phyloP scores from a whole-genome alignment of 148 eudicot species.

The Rhododendron vialii region DNA sequence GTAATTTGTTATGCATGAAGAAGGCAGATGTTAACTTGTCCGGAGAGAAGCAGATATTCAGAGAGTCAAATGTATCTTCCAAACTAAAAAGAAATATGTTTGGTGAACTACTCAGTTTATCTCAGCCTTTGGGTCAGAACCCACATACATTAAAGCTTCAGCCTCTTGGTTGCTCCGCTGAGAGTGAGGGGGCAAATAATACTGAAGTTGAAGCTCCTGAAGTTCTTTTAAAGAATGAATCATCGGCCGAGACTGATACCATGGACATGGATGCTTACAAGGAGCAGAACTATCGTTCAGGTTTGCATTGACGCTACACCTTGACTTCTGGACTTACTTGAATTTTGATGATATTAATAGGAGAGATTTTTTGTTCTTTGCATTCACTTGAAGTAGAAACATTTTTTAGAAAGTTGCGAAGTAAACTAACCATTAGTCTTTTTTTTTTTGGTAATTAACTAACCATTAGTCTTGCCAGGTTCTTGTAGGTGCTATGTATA shows the following conservation, averaged over 20 bases:
- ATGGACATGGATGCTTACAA: slow-evolving; percentile 38
- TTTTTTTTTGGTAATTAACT: too few relatives aligned
- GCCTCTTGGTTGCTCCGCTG: slow-evolving; percentile 48
- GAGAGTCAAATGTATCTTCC: slow-evolving; percentile 19
- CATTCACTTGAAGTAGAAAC: background rate
- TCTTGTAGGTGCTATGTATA: background rate
- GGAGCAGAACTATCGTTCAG: slow-evolving; percentile 30
- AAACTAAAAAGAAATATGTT: slow-evolving; percentile 23
- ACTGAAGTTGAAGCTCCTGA: slow-evolving; percentile 24
- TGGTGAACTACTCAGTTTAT: slow-evolving; percentile 20
- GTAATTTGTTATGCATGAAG: slow-evolving; percentile 41
- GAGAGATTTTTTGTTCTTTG: background rate
- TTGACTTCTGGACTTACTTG: background rate
- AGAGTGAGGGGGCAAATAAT: slow-evolving; percentile 43
- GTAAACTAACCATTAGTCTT: background rate
- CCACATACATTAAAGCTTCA: slow-evolving; percentile 48
- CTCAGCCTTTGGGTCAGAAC: slow-evolving; percentile 22
- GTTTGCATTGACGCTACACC: slow-evolving; percentile 23
- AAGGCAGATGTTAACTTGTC: slow-evolving; percentile 38
- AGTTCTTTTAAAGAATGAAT: slow-evolving; percentile 44
- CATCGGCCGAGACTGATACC: slow-evolving; percentile 63
- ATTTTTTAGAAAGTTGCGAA: background rate
- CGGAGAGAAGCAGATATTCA: slow-evolving; percentile 18
- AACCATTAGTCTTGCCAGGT: background rate
- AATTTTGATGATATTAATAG: too few relatives aligned